Evolutionary conservation across 805 yeast genomes (phyloP), one percentile per base, ranked within the genome.

Genomic region (Metschnikowia henanensis): DNA sequence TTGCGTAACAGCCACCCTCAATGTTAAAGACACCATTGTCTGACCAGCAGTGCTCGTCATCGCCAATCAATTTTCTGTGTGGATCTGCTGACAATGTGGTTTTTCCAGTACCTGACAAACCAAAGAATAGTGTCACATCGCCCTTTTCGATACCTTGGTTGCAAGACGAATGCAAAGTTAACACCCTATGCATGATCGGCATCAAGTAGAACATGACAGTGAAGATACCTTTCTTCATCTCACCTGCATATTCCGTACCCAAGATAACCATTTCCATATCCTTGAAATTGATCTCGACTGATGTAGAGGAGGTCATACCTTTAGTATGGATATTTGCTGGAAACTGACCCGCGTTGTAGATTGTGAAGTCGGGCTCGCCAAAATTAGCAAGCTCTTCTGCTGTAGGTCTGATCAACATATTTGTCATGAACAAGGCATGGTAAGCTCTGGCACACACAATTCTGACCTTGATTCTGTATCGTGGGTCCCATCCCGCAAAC

Each of bases 31-130:
- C 97, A 74, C 99, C 99, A 57, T 86, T 76, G 70, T 92, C 95
- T 16, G 97, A 87, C 99, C 99, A 92, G 77, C 98, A 92, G 76
- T 92, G 99, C 75, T 92, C 99, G 66, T 92, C 99, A 68, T 92
- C 99, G 68, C 99, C 99, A 64, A 92, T 92, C 66, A 92, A 80
- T 66, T 79, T 72, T 70, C 99, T 85, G 72, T 88, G 76, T 47
- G 97, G 96, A 66, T 92, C 98, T 43, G 98, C 98, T 57, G 96
- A 87, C 58, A 92, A 75, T 15, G 99, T 92, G 55, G 99, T 92
- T 77, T 92, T 92, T 69, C 99, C 99, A 36, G 99, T 92, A 68
- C 99, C 99, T 35, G 96, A 87, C 51, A 92, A 77, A 61, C 99
- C 99, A 62, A 92, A 92, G 81, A 92, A 92, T 61, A 92, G 78